Conservation (phyloP, 2,329 filamentous ascomycete genomes). For the Pyrenochaeta sp. region DNA sequence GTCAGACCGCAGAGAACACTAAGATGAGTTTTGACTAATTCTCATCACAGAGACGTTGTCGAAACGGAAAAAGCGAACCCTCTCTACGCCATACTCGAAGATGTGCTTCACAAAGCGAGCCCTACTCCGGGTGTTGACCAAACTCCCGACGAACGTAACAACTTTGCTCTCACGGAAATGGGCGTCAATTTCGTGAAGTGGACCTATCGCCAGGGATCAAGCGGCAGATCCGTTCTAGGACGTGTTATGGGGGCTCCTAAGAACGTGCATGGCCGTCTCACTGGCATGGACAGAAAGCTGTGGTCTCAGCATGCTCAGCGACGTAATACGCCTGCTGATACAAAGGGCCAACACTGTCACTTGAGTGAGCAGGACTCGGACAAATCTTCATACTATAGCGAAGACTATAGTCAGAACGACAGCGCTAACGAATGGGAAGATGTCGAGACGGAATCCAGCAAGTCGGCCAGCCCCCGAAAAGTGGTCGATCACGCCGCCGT, state of each 20-base stretch:
- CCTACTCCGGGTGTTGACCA: no score
- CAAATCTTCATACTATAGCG: neutral
- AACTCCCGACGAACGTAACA: no score
- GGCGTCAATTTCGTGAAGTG: conserved; percentile 13
- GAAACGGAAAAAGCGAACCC: no score
- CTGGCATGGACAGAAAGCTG: neutral
- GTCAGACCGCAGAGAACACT: no score
- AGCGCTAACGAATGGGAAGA: no score
- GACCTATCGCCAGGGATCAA: conserved; percentile 8
- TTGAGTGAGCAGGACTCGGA: neutral
- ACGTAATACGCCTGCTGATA: neutral
- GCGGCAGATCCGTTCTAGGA: conserved; percentile 5
- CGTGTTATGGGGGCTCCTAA: conserved; percentile 6
- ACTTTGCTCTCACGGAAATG: conserved; percentile 6
- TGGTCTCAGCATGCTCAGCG: neutral
- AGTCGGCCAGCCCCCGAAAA: neutral
- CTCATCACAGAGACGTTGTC: no score
- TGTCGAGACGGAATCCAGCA: no score
- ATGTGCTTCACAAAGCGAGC: no score
- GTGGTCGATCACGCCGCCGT: neutral
- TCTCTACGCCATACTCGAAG: no score
- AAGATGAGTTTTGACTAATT: no score
- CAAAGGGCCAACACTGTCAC: neutral
- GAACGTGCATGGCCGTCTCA: conserved; percentile 6
- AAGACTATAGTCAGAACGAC: neutral